These are phyloP conservation scores for Cyberlindnera suaveolens DNA, from an alignment of 805 yeast genomes.

Conservation along the genomic window DNA sequence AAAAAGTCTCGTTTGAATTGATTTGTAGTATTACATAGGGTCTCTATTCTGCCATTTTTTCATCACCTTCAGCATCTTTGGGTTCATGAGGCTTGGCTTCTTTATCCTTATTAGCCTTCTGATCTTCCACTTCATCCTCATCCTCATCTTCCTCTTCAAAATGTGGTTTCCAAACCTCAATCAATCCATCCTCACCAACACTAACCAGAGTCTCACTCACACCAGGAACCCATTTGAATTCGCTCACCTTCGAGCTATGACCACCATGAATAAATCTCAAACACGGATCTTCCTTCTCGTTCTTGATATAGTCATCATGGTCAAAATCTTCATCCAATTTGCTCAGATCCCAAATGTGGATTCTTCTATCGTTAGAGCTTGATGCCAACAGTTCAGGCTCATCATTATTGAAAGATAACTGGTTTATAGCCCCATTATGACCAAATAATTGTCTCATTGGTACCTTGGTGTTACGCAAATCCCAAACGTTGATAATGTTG, in stretches of 20 bases:
- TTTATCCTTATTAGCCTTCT: slow-evolving; percentile 9
- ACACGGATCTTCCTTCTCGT: slow-evolving; percentile 67
- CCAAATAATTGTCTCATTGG: slow-evolving; percentile 66
- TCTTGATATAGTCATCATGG: slow-evolving; percentile 46
- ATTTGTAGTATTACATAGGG: neutral
- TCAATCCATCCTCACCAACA: slow-evolving; percentile 68
- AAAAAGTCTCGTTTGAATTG: neutral
- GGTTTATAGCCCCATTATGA: slow-evolving; percentile 50
- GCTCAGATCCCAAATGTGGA: slow-evolving; percentile 68
- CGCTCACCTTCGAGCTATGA: slow-evolving; percentile 65
- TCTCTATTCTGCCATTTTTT: neutral
- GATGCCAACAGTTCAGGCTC: slow-evolving; percentile 51
- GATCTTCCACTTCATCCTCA: slow-evolving; percentile 23
- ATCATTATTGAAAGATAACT: slow-evolving; percentile 47
- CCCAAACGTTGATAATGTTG: slow-evolving; percentile 68
- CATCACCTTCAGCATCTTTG: slow-evolving; percentile 2
- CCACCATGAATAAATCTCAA: slow-evolving; percentile 81
- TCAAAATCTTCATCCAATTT: slow-evolving; percentile 51
- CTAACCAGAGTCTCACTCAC: slow-evolving; percentile 54
- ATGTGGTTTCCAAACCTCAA: slow-evolving; percentile 64
- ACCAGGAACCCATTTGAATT: slow-evolving; percentile 60
- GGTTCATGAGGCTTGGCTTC: slow-evolving; percentile 3
- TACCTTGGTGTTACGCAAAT: slow-evolving; percentile 51
- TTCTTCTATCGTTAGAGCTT: slow-evolving; percentile 60
- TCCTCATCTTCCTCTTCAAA: slow-evolving; percentile 33